These are phyloP conservation scores for Syncephalastrum monosporum DNA, from an alignment of 371 early-diverging fungal genomes.

Conservation along the genomic window DNA sequence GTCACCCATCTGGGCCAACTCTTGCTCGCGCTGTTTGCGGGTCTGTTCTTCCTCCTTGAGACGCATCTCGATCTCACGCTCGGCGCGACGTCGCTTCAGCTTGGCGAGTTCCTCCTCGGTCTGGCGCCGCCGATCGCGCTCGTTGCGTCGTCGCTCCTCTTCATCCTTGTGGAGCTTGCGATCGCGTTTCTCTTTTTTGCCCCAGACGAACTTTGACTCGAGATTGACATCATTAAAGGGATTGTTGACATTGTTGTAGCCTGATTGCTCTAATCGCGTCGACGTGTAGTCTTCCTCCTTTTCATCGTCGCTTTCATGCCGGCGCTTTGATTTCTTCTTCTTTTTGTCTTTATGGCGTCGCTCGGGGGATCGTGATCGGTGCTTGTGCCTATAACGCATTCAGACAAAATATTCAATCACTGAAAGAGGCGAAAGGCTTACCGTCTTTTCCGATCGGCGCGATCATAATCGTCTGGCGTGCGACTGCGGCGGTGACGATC, in stretches of 20 bases:
- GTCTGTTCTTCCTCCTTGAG: constrained; percentile 81
- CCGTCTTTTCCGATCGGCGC: neutral
- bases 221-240: constrained; percentile 84
- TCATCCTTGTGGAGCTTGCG: constrained; percentile 62
- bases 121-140: constrained; percentile 67
- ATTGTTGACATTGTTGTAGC: constrained; percentile 76
- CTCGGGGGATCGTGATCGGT: constrained; percentile 22
- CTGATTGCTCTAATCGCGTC: constrained; percentile 28
- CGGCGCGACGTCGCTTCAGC: constrained; percentile 72
- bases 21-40: constrained; percentile 76
- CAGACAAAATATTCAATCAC: neutral
- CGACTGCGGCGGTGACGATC: constrained; percentile 6
- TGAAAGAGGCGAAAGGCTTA: neutral
- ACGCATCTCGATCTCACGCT: constrained; percentile 81
- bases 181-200: constrained; percentile 65
- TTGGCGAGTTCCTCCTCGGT: constrained; percentile 79
- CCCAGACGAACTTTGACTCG: constrained; percentile 87
- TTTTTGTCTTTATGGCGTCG: constrained; percentile 20
- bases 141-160: constrained; percentile 58
- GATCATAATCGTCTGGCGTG: neutral
- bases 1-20: constrained; percentile 88
- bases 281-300: constrained; percentile 17
- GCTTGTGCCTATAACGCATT: constrained; percentile 6
- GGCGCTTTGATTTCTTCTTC: constrained; percentile 16
- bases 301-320: constrained; percentile 16